These are phyloP conservation scores for Saprolegnia diclina DNA, from an alignment of 352 stramenopile genomes.

Conservation along the genomic window DNA sequence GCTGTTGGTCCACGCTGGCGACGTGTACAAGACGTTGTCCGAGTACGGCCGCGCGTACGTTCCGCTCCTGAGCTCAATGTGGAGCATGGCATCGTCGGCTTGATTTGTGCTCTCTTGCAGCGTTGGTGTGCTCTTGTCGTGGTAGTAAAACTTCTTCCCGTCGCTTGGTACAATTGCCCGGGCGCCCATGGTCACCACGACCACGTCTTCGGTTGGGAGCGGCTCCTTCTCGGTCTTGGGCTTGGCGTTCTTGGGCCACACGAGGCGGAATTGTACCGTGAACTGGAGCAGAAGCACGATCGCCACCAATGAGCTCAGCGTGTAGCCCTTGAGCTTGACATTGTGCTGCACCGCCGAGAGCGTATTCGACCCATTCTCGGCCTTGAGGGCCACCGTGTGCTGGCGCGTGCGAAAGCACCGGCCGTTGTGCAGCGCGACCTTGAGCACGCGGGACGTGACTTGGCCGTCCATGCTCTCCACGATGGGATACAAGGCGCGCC, in stretches of 20 bases:
- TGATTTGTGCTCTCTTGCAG: constrained; percentile 25
- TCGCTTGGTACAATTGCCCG: constrained; percentile 63
- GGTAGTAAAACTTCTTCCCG: constrained; percentile 66
- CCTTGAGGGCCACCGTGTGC: constrained; percentile 62
- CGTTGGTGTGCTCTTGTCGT: constrained; percentile 45
- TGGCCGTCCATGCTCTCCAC: constrained; percentile 51
- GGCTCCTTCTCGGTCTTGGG: constrained; percentile 44
- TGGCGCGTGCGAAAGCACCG: constrained; percentile 63
- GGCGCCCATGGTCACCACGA: constrained; percentile 66
- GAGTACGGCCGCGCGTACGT: constrained; percentile 62
- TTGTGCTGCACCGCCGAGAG: constrained; percentile 45
- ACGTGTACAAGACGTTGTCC: constrained; percentile 66
- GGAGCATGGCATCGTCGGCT: constrained; percentile 39
- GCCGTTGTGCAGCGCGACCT: constrained; percentile 86
- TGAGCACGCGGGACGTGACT: constrained; percentile 69
- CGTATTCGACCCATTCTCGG: constrained; percentile 60
- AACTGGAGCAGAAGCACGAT: constrained; percentile 85
- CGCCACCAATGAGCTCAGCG: constrained; percentile 68
- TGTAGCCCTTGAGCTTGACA: constrained; percentile 62
- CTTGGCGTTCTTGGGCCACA: constrained; percentile 54
- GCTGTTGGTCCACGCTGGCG: constrained; percentile 34
- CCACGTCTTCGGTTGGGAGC: constrained; percentile 46
- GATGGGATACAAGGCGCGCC: constrained; percentile 45
- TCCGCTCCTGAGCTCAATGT: constrained; percentile 64
- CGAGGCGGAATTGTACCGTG: constrained; percentile 70